Percentiles rank a stretch among this genome's conserved stretches.
These are phyloP conservation scores for Sporobolus alterniflorus DNA, from an alignment of 202 grass and related monocot genomes.

Conservation along the genomic window DNA sequence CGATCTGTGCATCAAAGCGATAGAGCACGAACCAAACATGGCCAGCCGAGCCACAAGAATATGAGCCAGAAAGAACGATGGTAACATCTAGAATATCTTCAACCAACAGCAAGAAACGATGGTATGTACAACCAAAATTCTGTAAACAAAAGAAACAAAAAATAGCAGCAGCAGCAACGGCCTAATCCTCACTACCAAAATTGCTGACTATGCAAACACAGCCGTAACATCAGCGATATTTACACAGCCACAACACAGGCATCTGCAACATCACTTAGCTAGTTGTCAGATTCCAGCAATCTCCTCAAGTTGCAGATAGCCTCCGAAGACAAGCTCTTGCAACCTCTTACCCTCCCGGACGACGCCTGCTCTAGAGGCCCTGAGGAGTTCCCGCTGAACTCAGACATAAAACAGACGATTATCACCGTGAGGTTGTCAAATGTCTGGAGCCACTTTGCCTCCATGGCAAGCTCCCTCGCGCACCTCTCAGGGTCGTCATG, in stretches of 20 bases:
- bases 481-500: slow-evolving; percentile 80
- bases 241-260: slow-evolving; percentile 30
- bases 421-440: slow-evolving; percentile 94
- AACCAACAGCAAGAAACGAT: background rate
- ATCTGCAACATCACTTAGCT: background rate
- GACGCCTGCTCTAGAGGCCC: slow-evolving; percentile 9
- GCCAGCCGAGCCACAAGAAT: no score
- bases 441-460: slow-evolving; percentile 65
- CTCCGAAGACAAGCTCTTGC: slow-evolving; percentile 83
- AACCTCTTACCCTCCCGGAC: slow-evolving; percentile 39
- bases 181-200: slow-evolving; percentile 62
- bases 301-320: slow-evolving; percentile 74
- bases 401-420: slow-evolving; percentile 64
- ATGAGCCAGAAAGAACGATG: background rate
- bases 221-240: slow-evolving; percentile 28
- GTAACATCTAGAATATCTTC: background rate
- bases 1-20: background rate
- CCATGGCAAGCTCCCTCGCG: slow-evolving; percentile 72
- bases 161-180: background rate
- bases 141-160: background rate
- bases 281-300: slow-evolving; percentile 53
- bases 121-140: slow-evolving; percentile 38
- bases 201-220: slow-evolving; percentile 42
- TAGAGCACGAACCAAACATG: background rate
- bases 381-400: slow-evolving; percentile 15